Evolutionary conservation across 768 basidiomycete species (phyloP).

Genomic region (Auricularia cornea): DNA sequence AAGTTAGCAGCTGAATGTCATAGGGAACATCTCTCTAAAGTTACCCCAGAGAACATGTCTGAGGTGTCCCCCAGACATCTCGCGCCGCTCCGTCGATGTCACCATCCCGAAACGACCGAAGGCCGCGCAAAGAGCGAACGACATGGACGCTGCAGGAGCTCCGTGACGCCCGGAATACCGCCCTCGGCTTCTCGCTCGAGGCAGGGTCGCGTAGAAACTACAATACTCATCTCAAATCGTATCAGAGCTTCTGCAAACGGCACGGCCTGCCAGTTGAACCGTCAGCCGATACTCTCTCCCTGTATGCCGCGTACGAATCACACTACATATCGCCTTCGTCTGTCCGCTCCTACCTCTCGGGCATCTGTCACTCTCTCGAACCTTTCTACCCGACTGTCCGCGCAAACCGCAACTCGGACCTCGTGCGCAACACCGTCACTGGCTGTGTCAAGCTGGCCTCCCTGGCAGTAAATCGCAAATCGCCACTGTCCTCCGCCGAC

Average conservation of each 20-base stretch:
- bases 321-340: constrained; percentile 30
- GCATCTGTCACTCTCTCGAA: constrained; percentile 28
- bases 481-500: neutral
- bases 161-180: neutral
- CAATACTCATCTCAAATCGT: constrained; percentile 29
- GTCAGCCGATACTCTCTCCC: constrained; percentile 28
- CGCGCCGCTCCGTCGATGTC: too few species aligned
- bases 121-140: neutral
- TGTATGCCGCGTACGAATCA: constrained; percentile 28
- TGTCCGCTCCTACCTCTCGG: constrained; percentile 29
- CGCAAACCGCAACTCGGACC: constrained; percentile 2
- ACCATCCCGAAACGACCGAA: too few species aligned
- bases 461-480: neutral
- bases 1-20: too few species aligned
- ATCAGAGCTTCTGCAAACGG: constrained; percentile 24
- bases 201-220: neutral
- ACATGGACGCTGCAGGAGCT: neutral
- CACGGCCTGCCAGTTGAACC: constrained; percentile 30
- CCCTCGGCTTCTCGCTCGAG: neutral
- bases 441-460: constrained; percentile 20
- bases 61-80: too few species aligned
- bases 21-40: too few species aligned
- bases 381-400: constrained; percentile 23
- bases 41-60: too few species aligned
- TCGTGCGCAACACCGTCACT: constrained; percentile 22